These are phyloP conservation scores for Urostyla sp. DNA, from an alignment of 73 alveolate species.

Conservation along the genomic window DNA sequence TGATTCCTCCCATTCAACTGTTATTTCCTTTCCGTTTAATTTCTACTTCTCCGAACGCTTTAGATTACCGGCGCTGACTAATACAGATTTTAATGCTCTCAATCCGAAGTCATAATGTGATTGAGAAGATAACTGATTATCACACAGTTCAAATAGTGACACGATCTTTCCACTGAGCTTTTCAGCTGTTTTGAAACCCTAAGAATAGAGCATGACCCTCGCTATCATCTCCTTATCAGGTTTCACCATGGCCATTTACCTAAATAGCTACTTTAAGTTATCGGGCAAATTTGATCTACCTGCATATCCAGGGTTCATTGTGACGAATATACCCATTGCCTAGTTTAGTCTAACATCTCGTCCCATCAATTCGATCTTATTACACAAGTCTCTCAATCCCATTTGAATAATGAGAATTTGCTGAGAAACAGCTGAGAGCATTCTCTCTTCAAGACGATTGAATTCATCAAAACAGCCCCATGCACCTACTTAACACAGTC, in stretches of 20 bases:
- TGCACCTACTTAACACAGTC: slow-evolving; percentile 99
- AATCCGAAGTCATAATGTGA: slow-evolving; percentile 99
- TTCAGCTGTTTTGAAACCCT: slow-evolving; percentile 99
- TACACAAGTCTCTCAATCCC: slow-evolving; percentile 96
- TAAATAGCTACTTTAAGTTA: slow-evolving; percentile 97
- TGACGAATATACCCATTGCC: slow-evolving; percentile 98
- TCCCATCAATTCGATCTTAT: slow-evolving; percentile 97
- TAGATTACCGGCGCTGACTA: slow-evolving; percentile 96
- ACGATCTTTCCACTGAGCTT: slow-evolving; percentile 96
- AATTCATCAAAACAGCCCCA: slow-evolving; percentile 99
- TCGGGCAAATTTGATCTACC: slow-evolving; percentile 99
- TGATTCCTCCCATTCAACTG: slow-evolving; percentile 95
- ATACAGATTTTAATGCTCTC: slow-evolving; percentile 98
- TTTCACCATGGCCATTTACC: slow-evolving; percentile 99
- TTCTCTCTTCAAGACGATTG: slow-evolving; percentile 98
- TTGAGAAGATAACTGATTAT: slow-evolving; percentile 94
- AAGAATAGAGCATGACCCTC: slow-evolving; percentile 97
- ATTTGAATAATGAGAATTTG: slow-evolving; percentile 96
- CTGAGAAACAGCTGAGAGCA: slow-evolving; percentile 99
- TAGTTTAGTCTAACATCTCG: slow-evolving; percentile 95
- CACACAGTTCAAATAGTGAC: slow-evolving; percentile 95
- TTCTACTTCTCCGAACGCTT: slow-evolving; percentile 95
- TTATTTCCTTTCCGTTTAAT: slow-evolving; percentile 71
- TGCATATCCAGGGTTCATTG: slow-evolving; percentile 99
- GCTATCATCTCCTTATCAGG: slow-evolving; percentile 99